Percentiles rank a stretch among this genome's conserved stretches.
phyloP scores from a whole-genome alignment of 306 rosid genomes.

The Gleditsia sinensis region DNA sequence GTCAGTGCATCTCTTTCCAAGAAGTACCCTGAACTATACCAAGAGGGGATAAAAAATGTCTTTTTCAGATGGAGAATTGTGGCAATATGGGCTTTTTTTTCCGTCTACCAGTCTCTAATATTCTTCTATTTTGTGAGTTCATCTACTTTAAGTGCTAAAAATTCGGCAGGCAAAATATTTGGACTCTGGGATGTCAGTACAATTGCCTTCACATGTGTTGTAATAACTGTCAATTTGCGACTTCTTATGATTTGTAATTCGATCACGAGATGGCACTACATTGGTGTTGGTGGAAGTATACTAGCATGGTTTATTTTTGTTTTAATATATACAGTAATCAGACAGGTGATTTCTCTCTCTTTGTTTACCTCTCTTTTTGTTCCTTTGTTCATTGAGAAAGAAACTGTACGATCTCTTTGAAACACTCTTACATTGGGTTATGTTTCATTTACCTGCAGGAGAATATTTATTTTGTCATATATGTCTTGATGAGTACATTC shows the following conservation, averaged over 20 bases:
- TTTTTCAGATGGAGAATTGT: constrained; percentile 93
- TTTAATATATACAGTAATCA: constrained; percentile 71
- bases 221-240: constrained; percentile 85
- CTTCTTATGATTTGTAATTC: constrained; percentile 86
- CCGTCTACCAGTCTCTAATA: constrained; percentile 86
- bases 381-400: constrained; percentile 1
- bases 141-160: constrained; percentile 60
- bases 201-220: constrained; percentile 91
- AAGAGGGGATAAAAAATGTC: constrained; percentile 80
- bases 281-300: constrained; percentile 94
- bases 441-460: constrained; percentile 61
- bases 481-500: constrained; percentile 79
- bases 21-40: constrained; percentile 92
- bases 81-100: constrained; percentile 85
- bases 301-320: constrained; percentile 84
- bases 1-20: constrained; percentile 88
- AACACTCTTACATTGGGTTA: constrained; percentile 19
- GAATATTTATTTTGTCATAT: constrained; percentile 76
- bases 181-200: constrained; percentile 98
- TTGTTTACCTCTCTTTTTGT: not conserved
- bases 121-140: constrained; percentile 66
- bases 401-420: constrained; percentile 3
- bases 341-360: constrained; percentile 57
- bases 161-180: constrained; percentile 70
- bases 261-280: constrained; percentile 87